Evolutionary conservation across 345 rosid genomes (phyloP), one percentile per base, ranked within the genome.

Genomic region (Turritis glabra): DNA sequence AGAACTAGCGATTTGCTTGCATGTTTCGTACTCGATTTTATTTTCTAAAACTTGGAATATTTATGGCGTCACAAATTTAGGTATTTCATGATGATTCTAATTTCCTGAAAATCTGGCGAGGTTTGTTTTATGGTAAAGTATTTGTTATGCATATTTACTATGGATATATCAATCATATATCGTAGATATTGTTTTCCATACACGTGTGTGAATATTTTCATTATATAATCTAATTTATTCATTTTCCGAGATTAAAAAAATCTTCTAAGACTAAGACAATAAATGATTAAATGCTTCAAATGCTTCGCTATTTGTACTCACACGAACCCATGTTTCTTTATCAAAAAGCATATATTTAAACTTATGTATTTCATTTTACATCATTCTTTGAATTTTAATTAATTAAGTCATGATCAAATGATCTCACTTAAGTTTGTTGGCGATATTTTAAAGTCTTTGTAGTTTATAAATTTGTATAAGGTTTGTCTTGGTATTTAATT

Each of bases 111-210:
- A 43, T 63, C 25, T 26, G 22, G 26, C 5, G n/a, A 13, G 18
- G 21, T 59, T 59, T 59, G 29, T 21, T 3, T 59, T 59, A 21
- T 59, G 29, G 64, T 59, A n/a, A n/a, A n/a, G n/a, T n/a, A n/a
- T n/a, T n/a, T n/a, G n/a, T n/a, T n/a, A n/a, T n/a, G n/a, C n/a
- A n/a, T n/a, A n/a, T n/a, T n/a, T n/a, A n/a, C n/a, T n/a, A n/a
- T n/a, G n/a, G n/a, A n/a, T n/a, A n/a, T n/a, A n/a, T n/a, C n/a
- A n/a, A n/a, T 62, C 35, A 33, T 7, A 33, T 33, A 33, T 33
- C 9, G 9, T 33, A 33, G 37, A 33, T 33, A 33, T 8, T 33
- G 3, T 43, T 56, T 41, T 61, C 50, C 50, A 38, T 61, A 21
- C 30, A n/a, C n/a, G n/a, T 14, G 10, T 59, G 12, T 37, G 15